Base-by-base conservation (phyloP, 371 early-diverging fungal genomes). In the Actinomucor elegans region DNA sequence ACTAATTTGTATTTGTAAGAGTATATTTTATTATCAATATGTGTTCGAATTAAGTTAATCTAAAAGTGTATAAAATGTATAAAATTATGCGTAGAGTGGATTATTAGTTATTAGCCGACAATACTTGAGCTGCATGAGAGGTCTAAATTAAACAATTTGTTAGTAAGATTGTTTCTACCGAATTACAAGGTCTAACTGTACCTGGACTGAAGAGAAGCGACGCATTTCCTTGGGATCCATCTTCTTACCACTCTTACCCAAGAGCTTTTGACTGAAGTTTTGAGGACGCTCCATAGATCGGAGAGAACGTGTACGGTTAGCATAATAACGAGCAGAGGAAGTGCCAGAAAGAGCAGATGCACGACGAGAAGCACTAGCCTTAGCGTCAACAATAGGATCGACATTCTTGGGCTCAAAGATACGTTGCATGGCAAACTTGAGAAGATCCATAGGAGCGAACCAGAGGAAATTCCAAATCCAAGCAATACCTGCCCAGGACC, bases 401-500 rank as follows among this genome's bases (percentile, higher is more conserved):
- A 45, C 43, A 5, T 21, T 21, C 45, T 52, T 66, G 31, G 73
- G 78, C 53, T 79, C 70, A 66, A 80, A 79, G 66, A 67, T 2
- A n/a, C 48, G 51, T 48, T 81, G 83, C 73, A 88, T 80, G 43
- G 65, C 80, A 50, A 88, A 88, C 75, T 87, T 87, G 76, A 85
- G 55, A 42, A 83, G 67, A 64, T 87, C 87, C 55, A 87, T 61
- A 38, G 87, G 87, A 54, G 83, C 57, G 53, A 83, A 87, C 87
- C 87, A 87, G 48, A 87, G 59, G 48, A 87, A 75, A 73, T 87
- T 85, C 86, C 86, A 87, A 62, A 87, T 69, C 87, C 87, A 87
- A 50, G 79, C 85, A 45, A 77, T 77, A 50, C 79, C 80, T 34
- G 71, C 81, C 77, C 75, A 75, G 8, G 61, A 55, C 81, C 81